phyloP scores from a whole-genome alignment of 768 basidiomycete species.

The Leccinum ochraceum region DNA sequence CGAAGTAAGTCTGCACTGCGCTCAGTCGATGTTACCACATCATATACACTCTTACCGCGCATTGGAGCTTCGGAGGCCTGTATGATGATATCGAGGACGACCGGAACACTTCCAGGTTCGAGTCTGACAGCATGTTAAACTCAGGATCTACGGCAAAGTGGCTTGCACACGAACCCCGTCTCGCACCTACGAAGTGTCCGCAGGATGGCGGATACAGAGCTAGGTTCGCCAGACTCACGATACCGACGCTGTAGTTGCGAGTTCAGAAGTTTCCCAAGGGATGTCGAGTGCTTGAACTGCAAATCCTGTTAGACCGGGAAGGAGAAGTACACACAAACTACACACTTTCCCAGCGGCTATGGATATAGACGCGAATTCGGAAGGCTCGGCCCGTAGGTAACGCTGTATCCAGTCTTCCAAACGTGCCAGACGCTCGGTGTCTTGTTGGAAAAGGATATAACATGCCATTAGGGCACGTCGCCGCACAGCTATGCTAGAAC shows the following conservation, averaged over 20 bases:
- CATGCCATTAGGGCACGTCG: slow-evolving; percentile 63
- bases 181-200: slow-evolving; percentile 25
- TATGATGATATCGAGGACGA: slow-evolving; percentile 30
- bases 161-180: slow-evolving; percentile 21
- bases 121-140: slow-evolving; percentile 22
- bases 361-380: slow-evolving; percentile 9
- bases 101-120: slow-evolving; percentile 17
- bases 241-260: slow-evolving; percentile 18
- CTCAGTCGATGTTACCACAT: slow-evolving; percentile 18
- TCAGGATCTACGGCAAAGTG: neutral
- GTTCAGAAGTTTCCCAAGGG: slow-evolving; percentile 26
- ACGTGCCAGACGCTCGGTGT: slow-evolving; percentile 46
- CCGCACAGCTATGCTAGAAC: slow-evolving; percentile 54
- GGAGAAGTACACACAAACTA: neutral
- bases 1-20: slow-evolving; percentile 30
- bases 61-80: slow-evolving; percentile 22
- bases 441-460: slow-evolving; percentile 48
- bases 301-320: slow-evolving; percentile 7
- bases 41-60: slow-evolving; percentile 24
- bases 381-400: slow-evolving; percentile 14
- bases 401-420: slow-evolving; percentile 32
- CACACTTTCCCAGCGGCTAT: slow-evolving; percentile 27
- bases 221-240: slow-evolving; percentile 10
- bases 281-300: slow-evolving; percentile 27
- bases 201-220: slow-evolving; percentile 16